Conservation (phyloP, 345 rosid species). For the Zanthoxylum bungeanum region DNA sequence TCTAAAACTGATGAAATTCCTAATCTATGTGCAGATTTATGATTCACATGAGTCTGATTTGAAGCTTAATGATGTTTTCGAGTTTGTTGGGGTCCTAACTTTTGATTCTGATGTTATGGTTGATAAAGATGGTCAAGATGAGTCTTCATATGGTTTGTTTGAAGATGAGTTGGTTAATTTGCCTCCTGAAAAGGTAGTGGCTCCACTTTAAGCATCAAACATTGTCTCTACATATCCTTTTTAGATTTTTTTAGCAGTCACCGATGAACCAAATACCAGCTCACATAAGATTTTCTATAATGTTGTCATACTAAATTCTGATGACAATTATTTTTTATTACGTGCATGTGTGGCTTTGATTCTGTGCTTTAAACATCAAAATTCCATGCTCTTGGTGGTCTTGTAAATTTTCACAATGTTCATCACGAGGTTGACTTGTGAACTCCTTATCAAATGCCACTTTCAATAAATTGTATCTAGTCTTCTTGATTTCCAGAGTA, state of each 20-base stretch:
- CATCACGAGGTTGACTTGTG: background rate
- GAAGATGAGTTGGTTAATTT: constrained; percentile 53
- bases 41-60: constrained; percentile 74
- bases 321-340: background rate
- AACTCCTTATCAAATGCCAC: background rate
- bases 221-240: background rate
- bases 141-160: constrained; percentile 35
- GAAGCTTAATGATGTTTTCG: constrained; percentile 86
- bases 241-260: background rate
- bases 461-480: background rate
- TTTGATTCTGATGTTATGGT: constrained; percentile 42
- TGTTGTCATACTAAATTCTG: background rate
- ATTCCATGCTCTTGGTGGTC: background rate
- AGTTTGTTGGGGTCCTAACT: constrained; percentile 77
- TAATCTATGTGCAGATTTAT: constrained; percentile 52
- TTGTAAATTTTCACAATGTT: background rate
- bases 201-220: constrained; percentile 1
- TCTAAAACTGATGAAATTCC: constrained; percentile 2
- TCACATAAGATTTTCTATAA: background rate
- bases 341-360: background rate
- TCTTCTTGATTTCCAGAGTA: background rate
- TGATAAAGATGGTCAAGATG: constrained; percentile 43
- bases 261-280: background rate
- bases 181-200: constrained; percentile 54
- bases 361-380: background rate